A percentile compares a stretch with the other conserved stretches of the same genome.
These are phyloP conservation scores for Pyrenophora tritici-repentis DNA, from an alignment of 2,329 filamentous ascomycete species.

Conservation along the genomic window DNA sequence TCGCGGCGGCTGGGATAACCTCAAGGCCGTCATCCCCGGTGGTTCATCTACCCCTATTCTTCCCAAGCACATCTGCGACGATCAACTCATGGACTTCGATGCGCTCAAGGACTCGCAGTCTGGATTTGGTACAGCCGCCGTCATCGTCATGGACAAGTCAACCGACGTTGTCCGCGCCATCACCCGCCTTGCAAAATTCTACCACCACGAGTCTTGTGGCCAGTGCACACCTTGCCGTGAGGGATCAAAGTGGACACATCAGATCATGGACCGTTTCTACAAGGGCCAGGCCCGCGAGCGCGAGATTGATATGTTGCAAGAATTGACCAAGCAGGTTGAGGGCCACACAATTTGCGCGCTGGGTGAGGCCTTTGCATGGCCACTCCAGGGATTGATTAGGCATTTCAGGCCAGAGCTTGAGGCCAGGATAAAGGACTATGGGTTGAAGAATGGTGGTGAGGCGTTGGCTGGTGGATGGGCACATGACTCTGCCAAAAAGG, in stretches of 20 bases:
- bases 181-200: conserved; percentile 90
- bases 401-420: conserved; percentile 97
- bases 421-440: conserved; percentile 82
- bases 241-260: conserved; percentile 97
- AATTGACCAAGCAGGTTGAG: conserved; percentile 98
- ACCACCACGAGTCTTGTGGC: conserved; percentile 96
- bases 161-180: conserved; percentile 95
- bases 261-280: conserved; percentile 98
- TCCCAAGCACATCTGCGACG: conserved; percentile 85
- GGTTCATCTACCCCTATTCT: conserved; percentile 96
- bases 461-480: conserved; percentile 87
- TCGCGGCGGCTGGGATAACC: conserved; percentile 95
- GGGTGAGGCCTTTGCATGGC: conserved; percentile 98
- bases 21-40: conserved; percentile 92
- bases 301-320: conserved; percentile 99
- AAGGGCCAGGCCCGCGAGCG: conserved; percentile 84
- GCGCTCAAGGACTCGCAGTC: conserved; percentile 97
- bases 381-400: conserved; percentile 94
- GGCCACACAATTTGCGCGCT: conserved; percentile 98
- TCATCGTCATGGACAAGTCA: conserved; percentile 99
- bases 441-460: conserved; percentile 71
- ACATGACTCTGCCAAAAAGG: conserved; percentile 74
- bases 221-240: conserved; percentile 99
- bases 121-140: conserved; percentile 93
- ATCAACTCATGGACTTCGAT: conserved; percentile 99